Evolutionary conservation across 257 asterid species (phyloP), one percentile per base, ranked within the genome.

Genomic region (Jacaranda copaia): DNA sequence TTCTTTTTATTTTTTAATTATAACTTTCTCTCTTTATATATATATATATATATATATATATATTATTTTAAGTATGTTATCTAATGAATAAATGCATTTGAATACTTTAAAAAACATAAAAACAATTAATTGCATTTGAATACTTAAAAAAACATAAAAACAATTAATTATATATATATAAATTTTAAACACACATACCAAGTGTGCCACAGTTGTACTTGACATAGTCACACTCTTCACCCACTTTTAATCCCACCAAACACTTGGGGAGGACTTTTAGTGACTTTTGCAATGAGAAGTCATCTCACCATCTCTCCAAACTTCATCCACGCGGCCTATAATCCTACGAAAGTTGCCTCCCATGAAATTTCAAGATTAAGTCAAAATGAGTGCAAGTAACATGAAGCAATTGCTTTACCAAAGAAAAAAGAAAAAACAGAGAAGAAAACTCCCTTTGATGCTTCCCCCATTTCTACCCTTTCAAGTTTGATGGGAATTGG

Each of bases 251-350:
- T 36, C 46, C 74, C n/a, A 74, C 80, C 67, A 65, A 76, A 70
- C 9, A 11, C 51, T 3, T 46, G 14, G 19, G 16, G 42, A 43
- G 51, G 39, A 67, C 56, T 63, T 70, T 38, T 20, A 51, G 62
- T 55, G 66, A 72, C 79, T 81, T 72, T 67, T 72, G 79, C 38
- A 62, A 42, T 61, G 68, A 76, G 19, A 73, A 83, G 87, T 79
- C 72, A 86, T 79, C 78, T 74, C 82, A 73, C 79, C 70, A 79
- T 72, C 82, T 63, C 60, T 65, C 42, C 72, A 18, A 76, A 70
- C 69, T 57, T 61, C 39, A 61, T 60, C 84, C 82, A 71, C 16
- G 73, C 76, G 77, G 39, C 68, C 67, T 48, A 52, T 46, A 16
- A 19, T 42, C 46, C 25, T 48, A 32, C 36, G 11, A 79, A 79